Evolutionary conservation across 306 rosid genomes (phyloP), one percentile per base, ranked within the genome.

Genomic region (Cicer arietinum): DNA sequence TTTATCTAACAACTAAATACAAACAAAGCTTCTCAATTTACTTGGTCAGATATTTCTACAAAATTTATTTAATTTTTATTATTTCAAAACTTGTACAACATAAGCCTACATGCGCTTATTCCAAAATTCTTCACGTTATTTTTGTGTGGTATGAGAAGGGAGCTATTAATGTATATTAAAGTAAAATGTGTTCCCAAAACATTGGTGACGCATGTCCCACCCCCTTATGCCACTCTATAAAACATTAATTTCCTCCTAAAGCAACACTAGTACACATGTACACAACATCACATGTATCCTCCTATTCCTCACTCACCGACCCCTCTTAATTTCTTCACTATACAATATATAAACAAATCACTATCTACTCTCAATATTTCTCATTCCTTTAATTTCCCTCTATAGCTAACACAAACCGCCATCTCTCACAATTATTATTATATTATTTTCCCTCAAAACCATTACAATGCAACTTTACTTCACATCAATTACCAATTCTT

Each of bases 201-300:
- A 22, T 1, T 48, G 18, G 68, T 72, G 87, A 85, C 85, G 82
- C 54, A 30, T 88, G 92, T 86, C 89, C 82, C 64, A 13, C 56
- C 77, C 76, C 51, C 42, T 48, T 67, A 53, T 76, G 79, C 82
- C 76, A 63, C 79, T 63, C 83, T 81, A 87, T 85, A 81, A 77
- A 87, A 78, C 2, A 46, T 47, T 1, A 22, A 22, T 63, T 48
- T 37, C 42, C 41, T 4, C 30, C 60, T 82, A 62, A 48, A 52
- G 48, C 42, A 50, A 25, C 65, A 14, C 54, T 7, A 10, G 9
- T 41, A 22, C 48, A 63, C 56, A 44, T n/a, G 47, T 56, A 69
- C 40, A 61, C 42, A 58, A 61, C 43, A 59, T 5, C 12, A 35
- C 6, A 60, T 35, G 37, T 25, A 25, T 25, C 30, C 3, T 8